Base-by-base conservation (phyloP, 768 basidiomycete species). In the Amanita jacksonii region DNA sequence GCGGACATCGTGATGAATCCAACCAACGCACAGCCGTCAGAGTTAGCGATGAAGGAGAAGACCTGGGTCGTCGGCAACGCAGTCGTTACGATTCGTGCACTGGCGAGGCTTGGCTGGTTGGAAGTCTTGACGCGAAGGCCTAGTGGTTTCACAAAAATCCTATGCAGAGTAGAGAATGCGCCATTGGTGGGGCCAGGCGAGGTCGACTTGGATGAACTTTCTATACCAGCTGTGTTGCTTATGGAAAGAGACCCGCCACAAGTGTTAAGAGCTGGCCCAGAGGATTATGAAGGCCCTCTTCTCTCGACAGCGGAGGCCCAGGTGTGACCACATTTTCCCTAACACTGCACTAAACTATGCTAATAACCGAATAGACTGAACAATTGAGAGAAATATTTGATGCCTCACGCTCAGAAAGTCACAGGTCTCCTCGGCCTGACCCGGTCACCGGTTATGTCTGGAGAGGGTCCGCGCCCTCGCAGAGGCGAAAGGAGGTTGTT, bases 41-140 rank as follows among this genome's bases (percentile, higher is more conserved):
- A 78, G n/a, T 57, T 67, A 0, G 57, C 60, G 1, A 51, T 74
- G 31, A 61, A 57, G 49, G 72, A 85, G 60, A 89, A 89, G 62
- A 78, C 81, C 0, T 99, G 94, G 93, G 54, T 94, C 20, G 59
- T 85, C 41, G 92, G 92, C 0, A 79, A 88, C 54, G 79, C 89
- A 1, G 69, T 97, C 41, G 65, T 97, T 43, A 91, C 93, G 5
- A 74, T 97, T 39, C 81, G 82, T 9, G 67, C 81, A 1, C 68
- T 93, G 27, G 66, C 73, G 1, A 72, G 78, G 46, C 66, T 77
- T 5, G 92, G 92, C 2, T 98, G 94, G 94, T 74, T 92, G 16
- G 87, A 92, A 55, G 78, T 97, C 10, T 63, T 81, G 35, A 81
- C 85, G 0, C 74, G 91, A 4, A 71, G 96, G 12, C 84, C 96